Evolutionary conservation across 768 basidiomycete genomes (phyloP), one percentile per base, ranked within the genome.

Genomic region (Pleurotus pulmonarius): DNA sequence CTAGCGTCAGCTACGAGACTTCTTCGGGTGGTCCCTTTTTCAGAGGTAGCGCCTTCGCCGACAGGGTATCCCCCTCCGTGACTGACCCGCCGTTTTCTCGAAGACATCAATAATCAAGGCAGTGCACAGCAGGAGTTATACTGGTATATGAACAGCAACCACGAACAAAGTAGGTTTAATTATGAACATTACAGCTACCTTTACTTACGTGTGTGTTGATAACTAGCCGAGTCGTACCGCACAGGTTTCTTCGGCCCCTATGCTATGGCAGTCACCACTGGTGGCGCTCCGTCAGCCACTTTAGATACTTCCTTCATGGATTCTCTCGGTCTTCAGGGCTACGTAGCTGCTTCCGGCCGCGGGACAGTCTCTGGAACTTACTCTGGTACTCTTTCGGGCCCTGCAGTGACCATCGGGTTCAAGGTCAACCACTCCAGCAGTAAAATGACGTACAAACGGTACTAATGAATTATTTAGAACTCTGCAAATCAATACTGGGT

Each of bases 21-120:
- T 75, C 75, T 3, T 79, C 78, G 13, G 79, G 79, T 49, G 77
- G 78, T 15, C 78, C 77, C 13, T 80, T 80, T 67, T 77, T 79
- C 73, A 70, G 77, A 40, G 75, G 75, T 73, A 58, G 51, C 64
- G 55, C 18, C 25, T 24, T 11, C 34, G 44, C 25, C 22, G 13
- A 15, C 3, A 11, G 11, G 52, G 11, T 12, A 7, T 39, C 18
- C 15, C 38, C 6, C 37, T 34, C 29, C 29, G 9, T 34, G 29
- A 3, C 29, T 11, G 9, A 16, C 9, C 24, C 26, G 18, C 46
- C 51, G 15, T 18, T 15, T 46, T n/a, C 4, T 9, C 26, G 13
- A 56, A 76, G 77, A 79, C 51, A 79, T 80, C 58, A 66, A 80
- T 58, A 78, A 78, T 58, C 78, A 80, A 60, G 76, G 77, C 38